A percentile compares a stretch with the other conserved stretches of the same genome.
phyloP scores from a whole-genome alignment of 1,139 yeast species.

The Zygosaccharomyces sapae region DNA sequence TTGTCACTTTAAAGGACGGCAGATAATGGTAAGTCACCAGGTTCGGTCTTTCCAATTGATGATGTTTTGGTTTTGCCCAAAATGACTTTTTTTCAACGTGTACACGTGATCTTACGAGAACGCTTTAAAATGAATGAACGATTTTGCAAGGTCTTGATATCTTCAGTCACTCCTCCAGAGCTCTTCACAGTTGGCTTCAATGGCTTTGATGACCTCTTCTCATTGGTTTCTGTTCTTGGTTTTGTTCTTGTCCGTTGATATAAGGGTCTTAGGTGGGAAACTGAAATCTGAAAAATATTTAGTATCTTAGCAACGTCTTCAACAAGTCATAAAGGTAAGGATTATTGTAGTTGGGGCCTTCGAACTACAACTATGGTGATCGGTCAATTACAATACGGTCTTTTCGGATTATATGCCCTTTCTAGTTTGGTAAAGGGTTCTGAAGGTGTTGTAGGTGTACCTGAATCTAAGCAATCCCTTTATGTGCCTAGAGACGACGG shows the following conservation, averaged over 20 bases:
- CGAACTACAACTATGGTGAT: neutral
- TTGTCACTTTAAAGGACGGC: neutral
- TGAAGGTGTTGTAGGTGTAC: slow-evolving; percentile 21
- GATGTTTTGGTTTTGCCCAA: slow-evolving; percentile 12
- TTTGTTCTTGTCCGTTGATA: neutral
- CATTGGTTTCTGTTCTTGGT: neutral
- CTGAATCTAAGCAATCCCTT: slow-evolving; percentile 37
- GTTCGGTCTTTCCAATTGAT: neutral
- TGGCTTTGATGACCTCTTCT: neutral
- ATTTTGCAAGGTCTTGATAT: too few species aligned
- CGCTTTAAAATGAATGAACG: neutral
- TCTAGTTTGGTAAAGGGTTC: slow-evolving; percentile 2
- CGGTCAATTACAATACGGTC: neutral
- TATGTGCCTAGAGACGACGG: slow-evolving; percentile 41
- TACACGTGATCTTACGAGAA: slow-evolving; percentile 9
- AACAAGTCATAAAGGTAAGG: neutral
- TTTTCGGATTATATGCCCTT: slow-evolving; percentile 2
- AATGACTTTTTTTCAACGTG: neutral
- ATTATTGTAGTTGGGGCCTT: neutral
- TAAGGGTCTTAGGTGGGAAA: neutral
- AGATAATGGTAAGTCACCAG: neutral
- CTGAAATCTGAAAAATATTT: neutral
- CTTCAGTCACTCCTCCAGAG: too few species aligned
- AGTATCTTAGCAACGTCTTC: neutral
- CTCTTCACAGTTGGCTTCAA: neutral